Evolutionary conservation across 345 rosid genomes (phyloP), one percentile per base, ranked within the genome.

Genomic region (Brassica napus): DNA sequence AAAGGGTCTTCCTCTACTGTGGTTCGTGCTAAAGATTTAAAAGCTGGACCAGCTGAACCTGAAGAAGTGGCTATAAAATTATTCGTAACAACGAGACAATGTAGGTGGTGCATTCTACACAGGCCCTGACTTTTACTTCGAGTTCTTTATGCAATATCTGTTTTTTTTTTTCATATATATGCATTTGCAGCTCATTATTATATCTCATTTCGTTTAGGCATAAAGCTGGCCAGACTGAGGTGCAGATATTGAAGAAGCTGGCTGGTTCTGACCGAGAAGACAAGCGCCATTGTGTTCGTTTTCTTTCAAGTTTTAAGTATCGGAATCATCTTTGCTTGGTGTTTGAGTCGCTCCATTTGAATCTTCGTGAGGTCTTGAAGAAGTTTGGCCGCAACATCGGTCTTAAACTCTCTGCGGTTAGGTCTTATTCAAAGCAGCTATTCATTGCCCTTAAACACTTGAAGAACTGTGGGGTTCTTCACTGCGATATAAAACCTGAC

Each of bases 381-480:
- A 96, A 91, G 89, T 96, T 96, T 87, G 99, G 99, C 81, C 94
- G 99, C 82, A 92, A 96, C 86, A 96, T 96, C 85, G 99, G 99
- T 71, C 95, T 96, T 74, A 92, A 89, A 87, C 85, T 96, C 58
- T 89, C 98, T 72, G 99, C 99, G 62, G 92, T 96, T 44, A 89
- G 97, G 81, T 87, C 93, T 52, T 93, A 93, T 83, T 87, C 97
- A 34, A 96, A 96, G 84, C 99, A 96, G 82, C 93, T 93, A 80
- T 92, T 96, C 78, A 90, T 96, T 85, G 97, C 97, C 6, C 85
- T 96, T 81, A 93, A 96, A 85, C 98, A 96, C 85, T 89, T 96
- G 32, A 91, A 88, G 74, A 96, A 92, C 32, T 93, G 98, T 66
- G 98, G 97, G 57, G 97, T 96, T 72, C 97, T 96, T 81, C 99